Evolutionary conservation across 257 asterid species (phyloP), one percentile per base, ranked within the genome.

Genomic region (Rehmannia glutinosa): DNA sequence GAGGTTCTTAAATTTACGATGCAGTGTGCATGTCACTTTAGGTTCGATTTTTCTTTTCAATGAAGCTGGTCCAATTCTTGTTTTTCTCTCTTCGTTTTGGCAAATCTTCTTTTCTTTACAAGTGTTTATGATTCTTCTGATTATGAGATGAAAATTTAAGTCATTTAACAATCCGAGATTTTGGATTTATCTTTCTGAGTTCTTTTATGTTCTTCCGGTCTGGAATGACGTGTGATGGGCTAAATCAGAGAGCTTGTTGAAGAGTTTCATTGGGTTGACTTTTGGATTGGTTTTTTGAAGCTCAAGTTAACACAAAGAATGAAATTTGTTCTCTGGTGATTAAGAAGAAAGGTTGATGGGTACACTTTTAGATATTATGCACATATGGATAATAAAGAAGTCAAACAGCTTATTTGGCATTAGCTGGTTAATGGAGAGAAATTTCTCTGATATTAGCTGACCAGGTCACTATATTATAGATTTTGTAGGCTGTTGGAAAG

Each of bases 41-140:
- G 21, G 53, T 64, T 75, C 58, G 66, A 65, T 55, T 70, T 64
- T 70, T 64, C 13, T 21, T 58, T 64, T 19, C 55, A 50, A 12
- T n/a, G 38, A 49, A 7, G 59, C 8, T 24, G 30, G n/a, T 54
- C 45, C 13, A 55, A 17, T 41, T 73, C 43, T 27, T 28, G 25
- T 63, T 50, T 53, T 64, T 35, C 12, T 41, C 39, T 42, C 9
- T 50, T 25, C 20, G 16, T 35, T 67, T 19, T 57, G 23, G 68
- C 13, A 55, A 8, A 30, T 28, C 27, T 0, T 53, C 36, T 17
- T 2, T 36, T 17, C 27, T n/a, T n/a, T n/a, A n/a, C 36, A 69
- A 46, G 19, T 19, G 28, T 10, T 17, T 65, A 20, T 35, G 15
- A 20, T 20, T 21, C 60, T 19, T 28, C 10, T 4, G 8, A 20